Evolutionary conservation across 2,329 filamentous ascomycete genomes (phyloP), one percentile per base, ranked within the genome.

Genomic region (Fusarium solani-melongenae): DNA sequence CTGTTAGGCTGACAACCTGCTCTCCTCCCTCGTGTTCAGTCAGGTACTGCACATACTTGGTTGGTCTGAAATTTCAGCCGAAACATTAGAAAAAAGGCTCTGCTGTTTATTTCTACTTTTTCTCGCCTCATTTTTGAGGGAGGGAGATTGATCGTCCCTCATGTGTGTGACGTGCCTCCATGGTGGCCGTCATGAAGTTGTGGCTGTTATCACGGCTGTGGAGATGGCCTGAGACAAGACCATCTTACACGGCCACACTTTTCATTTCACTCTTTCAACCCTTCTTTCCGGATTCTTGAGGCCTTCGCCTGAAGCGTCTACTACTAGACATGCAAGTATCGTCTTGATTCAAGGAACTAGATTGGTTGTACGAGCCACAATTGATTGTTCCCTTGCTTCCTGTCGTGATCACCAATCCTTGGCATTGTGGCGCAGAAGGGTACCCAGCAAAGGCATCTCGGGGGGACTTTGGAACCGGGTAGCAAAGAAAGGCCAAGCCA

Each of bases 111-210:
- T 64, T 64, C 39, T 36, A 64, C n/a, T 58, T 64, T 46, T 53
- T 10, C 20, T 22, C 27, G 62, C 36, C 62, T 55, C 60, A 56
- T 53, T n/a, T 31, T 62, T 41, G 46, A 33, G 60, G n/a, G 33
- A 29, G 60, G 60, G 22, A 39, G 46, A 36, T 64, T 64, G 51
- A 58, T 58, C 38, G 62, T 24, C 33, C 27, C 6, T 14, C 33
- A 22, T 53, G 24, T 41, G 22, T 34, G 17, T 10, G 33, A 27
- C 24, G 31, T 44, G 17, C 24, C 51, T 63, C 51, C 57, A 71
- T 71, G 71, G 53, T 36, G 71, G 33, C 57, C 67, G 51, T 41
- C 62, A 46, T 69, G 63, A 71, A 68, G 56, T 51, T 44, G 63
- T 39, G 60, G 59, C 46, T 67, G 59, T 24, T 22, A 53, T 70